Conservation (phyloP, 23 red algal species). For the Agarophyton chilense region DNA sequence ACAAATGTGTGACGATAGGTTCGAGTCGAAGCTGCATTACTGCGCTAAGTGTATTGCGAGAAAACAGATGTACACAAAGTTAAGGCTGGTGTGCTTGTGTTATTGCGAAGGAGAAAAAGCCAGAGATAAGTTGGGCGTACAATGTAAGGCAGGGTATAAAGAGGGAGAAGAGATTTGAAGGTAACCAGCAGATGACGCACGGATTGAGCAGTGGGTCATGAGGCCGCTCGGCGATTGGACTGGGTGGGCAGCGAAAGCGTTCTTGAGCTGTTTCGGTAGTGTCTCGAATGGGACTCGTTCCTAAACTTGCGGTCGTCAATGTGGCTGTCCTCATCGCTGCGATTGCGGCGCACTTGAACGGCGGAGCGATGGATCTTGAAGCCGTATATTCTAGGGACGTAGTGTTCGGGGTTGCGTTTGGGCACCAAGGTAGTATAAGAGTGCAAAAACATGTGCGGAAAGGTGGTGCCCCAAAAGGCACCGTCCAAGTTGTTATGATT, state of each 20-base stretch:
- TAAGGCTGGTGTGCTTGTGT: conserved; percentile 12
- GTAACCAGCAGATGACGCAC: neutral
- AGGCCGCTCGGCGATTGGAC: neutral
- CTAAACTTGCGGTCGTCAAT: conserved; percentile 34
- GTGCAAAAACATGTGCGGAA: conserved; percentile 98
- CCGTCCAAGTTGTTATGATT: conserved; percentile 88
- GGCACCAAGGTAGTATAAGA: conserved; percentile 86
- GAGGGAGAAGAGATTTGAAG: neutral
- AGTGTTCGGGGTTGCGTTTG: conserved; percentile 77
- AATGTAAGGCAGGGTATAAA: neutral
- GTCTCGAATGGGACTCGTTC: conserved; percentile 17
- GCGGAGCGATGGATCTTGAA: conserved; percentile 81
- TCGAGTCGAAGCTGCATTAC: neutral
- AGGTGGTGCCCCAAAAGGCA: conserved; percentile 98
- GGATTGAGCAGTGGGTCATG: neutral
- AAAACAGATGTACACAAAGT: conserved; percentile 31
- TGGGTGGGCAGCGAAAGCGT: conserved; percentile 10
- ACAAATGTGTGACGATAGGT: neutral
- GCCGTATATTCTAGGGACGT: conserved; percentile 93
- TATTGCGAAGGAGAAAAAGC: conserved; percentile 10
- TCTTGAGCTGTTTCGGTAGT: neutral
- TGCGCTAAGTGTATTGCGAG: conserved; percentile 23
- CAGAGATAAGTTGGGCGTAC: conserved; percentile 30
- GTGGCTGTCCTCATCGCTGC: conserved; percentile 1
- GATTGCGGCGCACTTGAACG: conserved; percentile 82